phyloP scores from a whole-genome alignment of 306 rosid genomes.

The Benincasa hispida region DNA sequence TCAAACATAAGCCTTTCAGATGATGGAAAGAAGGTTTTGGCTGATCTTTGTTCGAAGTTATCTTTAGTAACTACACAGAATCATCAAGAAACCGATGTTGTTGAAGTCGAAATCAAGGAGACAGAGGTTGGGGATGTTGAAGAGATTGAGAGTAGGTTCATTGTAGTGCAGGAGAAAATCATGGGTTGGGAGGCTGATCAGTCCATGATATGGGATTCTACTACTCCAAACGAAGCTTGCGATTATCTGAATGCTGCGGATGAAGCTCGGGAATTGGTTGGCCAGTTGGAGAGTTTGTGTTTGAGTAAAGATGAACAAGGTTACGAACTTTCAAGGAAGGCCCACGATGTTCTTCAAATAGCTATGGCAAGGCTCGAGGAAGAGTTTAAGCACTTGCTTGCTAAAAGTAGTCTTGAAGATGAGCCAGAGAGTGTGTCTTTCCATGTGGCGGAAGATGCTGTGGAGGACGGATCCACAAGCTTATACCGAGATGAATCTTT shows the following conservation, averaged over 20 bases:
- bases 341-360: slow-evolving; percentile 64
- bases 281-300: slow-evolving; percentile 39
- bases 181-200: slow-evolving; percentile 69
- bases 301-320: slow-evolving; percentile 37
- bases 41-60: slow-evolving; percentile 57
- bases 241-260: slow-evolving; percentile 55
- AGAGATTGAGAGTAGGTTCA: slow-evolving; percentile 30
- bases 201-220: slow-evolving; percentile 66
- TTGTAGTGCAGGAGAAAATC: slow-evolving; percentile 43
- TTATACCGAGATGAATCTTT: slow-evolving; percentile 62
- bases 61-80: slow-evolving; percentile 25
- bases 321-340: slow-evolving; percentile 31
- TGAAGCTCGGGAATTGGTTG: slow-evolving; percentile 41
- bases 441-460: slow-evolving; percentile 58
- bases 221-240: slow-evolving; percentile 38
- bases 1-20: slow-evolving; percentile 50
- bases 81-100: slow-evolving; percentile 24
- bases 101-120: slow-evolving; percentile 8
- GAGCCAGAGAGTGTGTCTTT: slow-evolving; percentile 65
- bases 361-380: slow-evolving; percentile 84
- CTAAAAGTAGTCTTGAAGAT: slow-evolving; percentile 56
- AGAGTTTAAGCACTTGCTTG: slow-evolving; percentile 59
- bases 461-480: slow-evolving; percentile 50
- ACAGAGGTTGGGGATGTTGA: slow-evolving; percentile 9
- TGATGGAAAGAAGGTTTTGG: slow-evolving; percentile 51